Evolutionary conservation across 2,329 filamentous ascomycete genomes (phyloP).

Genomic region (Davidsoniella australis): DNA sequence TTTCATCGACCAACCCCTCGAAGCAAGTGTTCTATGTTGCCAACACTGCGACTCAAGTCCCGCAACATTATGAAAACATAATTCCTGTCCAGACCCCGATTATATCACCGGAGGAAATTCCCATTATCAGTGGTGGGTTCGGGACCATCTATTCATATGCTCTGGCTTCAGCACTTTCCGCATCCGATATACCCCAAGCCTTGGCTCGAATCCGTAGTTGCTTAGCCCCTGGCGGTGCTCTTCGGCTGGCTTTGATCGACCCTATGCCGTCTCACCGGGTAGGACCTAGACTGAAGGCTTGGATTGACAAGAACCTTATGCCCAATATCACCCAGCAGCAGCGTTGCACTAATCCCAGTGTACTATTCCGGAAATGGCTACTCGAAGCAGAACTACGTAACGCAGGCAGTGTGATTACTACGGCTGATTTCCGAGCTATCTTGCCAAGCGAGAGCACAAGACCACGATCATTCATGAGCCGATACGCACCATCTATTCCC

Average conservation of each 20-base stretch:
- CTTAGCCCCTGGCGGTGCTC: constrained; percentile 34
- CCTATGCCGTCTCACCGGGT: constrained; percentile 39
- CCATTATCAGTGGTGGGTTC: constrained; percentile 27
- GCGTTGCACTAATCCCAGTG: constrained; percentile 41
- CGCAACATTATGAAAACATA: constrained; percentile 22
- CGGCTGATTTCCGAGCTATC: constrained; percentile 32
- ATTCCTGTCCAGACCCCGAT: constrained; percentile 24
- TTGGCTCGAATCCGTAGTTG: constrained; percentile 39
- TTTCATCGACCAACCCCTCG: constrained; percentile 27
- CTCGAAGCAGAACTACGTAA: constrained; percentile 34
- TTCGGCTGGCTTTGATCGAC: constrained; percentile 46
- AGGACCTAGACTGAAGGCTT: constrained; percentile 39
- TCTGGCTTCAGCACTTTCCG: constrained; percentile 39
- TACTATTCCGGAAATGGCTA: constrained; percentile 42
- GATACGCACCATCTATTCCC: too few relatives aligned
- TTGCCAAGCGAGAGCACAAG: constrained; percentile 17
- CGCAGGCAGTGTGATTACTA: constrained; percentile 29
- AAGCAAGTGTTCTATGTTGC: constrained; percentile 31
- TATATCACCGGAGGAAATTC: constrained; percentile 20
- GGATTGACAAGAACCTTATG: constrained; percentile 45
- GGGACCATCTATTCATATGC: constrained; percentile 34
- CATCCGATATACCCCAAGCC: constrained; percentile 36
- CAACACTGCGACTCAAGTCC: constrained; percentile 14
- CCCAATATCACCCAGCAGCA: constrained; percentile 41
- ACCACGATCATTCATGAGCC: too few relatives aligned